A percentile compares a stretch with the other conserved stretches of the same genome.
Evolutionary conservation across 306 rosid genomes (phyloP).

Genomic region (Albizia julibrissin): DNA sequence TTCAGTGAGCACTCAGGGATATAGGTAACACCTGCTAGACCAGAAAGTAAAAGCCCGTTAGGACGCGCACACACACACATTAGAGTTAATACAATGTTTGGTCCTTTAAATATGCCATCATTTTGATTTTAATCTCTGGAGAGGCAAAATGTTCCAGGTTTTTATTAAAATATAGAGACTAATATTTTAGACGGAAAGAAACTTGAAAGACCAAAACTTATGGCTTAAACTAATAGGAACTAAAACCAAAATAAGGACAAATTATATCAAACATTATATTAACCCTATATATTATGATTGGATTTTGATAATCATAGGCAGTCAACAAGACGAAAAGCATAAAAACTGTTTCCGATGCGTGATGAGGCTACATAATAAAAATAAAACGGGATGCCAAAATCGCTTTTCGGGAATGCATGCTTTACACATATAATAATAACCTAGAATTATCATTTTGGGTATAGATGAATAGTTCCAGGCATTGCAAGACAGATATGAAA

Average conservation of each 20-base stretch:
- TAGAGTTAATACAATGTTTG: no score
- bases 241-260: no score
- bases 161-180: no score
- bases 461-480: conserved; percentile 16
- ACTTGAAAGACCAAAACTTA: no score
- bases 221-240: no score
- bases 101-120: no score
- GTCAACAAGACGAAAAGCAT: neutral
- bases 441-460: conserved; percentile 5
- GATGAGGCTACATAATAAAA: conserved; percentile 23
- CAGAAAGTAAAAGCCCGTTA: conserved; percentile 29
- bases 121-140: no score
- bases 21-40: conserved; percentile 72
- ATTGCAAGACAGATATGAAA: neutral
- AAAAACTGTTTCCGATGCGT: neutral
- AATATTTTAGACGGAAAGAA: no score
- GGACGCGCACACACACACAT: neutral
- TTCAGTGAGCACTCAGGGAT: conserved; percentile 82
- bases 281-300: conserved; percentile 3
- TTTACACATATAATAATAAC: conserved; percentile 8
- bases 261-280: no score
- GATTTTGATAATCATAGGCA: conserved; percentile 22
- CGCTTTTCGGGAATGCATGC: neutral
- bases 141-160: no score
- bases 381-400: neutral